Conservation (phyloP, 805 yeast species). For the Candida dajiaensis region DNA sequence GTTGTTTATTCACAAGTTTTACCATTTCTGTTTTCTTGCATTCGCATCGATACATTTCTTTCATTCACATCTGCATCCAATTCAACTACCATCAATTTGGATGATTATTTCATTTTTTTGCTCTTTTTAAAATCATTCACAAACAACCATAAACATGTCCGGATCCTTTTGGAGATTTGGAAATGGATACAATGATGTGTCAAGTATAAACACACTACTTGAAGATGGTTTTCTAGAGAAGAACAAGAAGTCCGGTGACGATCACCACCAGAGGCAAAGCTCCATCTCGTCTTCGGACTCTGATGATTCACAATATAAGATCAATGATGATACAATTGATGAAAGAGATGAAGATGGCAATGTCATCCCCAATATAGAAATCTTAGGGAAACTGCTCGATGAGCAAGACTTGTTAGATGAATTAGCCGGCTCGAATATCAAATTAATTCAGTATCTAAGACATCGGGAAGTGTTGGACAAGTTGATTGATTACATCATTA, state of each 20-base stretch:
- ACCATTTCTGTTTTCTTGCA: not conserved
- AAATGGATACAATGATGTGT: conserved; percentile 48
- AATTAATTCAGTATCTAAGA: conserved; percentile 71
- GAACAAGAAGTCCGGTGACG: conserved; percentile 36
- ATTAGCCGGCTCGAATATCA: conserved; percentile 62
- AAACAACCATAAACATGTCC: conserved; percentile 28
- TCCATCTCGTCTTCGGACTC: conserved; percentile 18
- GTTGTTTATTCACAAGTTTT: too few species aligned
- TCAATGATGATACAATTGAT: conserved; percentile 25
- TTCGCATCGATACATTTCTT: not conserved
- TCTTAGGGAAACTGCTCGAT: conserved; percentile 57
- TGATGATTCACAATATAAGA: conserved; percentile 13
- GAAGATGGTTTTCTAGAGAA: conserved; percentile 36
- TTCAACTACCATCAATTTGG: not conserved
- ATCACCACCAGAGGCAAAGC: conserved; percentile 17
- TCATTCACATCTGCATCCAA: not conserved
- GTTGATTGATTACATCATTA: conserved; percentile 60
- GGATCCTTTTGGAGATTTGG: conserved; percentile 57
- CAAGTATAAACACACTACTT: conserved; percentile 46
- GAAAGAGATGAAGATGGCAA: conserved; percentile 28
- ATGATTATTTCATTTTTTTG: not conserved
- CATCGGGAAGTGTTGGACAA: conserved; percentile 69
- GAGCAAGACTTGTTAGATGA: conserved; percentile 74
- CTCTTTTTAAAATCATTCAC: not conserved
- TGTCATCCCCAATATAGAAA: conserved; percentile 35